A percentile compares a stretch with the other conserved stretches of the same genome.
Conservation (phyloP, 768 basidiomycete genomes). For the Mycena rosella region DNA sequence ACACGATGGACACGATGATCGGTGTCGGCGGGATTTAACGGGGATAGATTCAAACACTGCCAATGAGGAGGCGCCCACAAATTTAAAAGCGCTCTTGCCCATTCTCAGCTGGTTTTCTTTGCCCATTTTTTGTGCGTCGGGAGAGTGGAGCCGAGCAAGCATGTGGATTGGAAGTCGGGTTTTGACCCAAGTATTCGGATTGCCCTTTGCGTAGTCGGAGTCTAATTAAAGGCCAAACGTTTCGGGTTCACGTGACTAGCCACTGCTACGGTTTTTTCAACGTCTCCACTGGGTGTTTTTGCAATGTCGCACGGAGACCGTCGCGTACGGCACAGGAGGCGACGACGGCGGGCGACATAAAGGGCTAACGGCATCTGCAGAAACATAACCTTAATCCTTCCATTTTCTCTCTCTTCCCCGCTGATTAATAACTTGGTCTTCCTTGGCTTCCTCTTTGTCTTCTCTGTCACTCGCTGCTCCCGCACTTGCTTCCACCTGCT, state of each 20-base stretch:
- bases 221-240: not conserved
- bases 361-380: not conserved
- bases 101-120: no score
- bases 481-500: not conserved
- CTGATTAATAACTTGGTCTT: constrained; percentile 16
- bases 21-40: constrained; percentile 17
- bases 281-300: not conserved
- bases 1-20: not conserved
- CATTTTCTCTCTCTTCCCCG: not conserved
- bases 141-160: not conserved
- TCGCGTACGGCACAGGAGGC: constrained; percentile 1
- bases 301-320: constrained; percentile 12
- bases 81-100: no score
- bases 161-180: not conserved
- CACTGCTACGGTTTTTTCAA: not conserved
- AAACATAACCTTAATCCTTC: not conserved
- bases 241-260: not conserved
- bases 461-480: constrained; percentile 11
- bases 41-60: constrained; percentile 6
- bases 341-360: constrained; percentile 2
- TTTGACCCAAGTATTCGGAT: not conserved
- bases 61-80: not conserved
- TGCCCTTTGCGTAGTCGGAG: not conserved
- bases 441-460: constrained; percentile 5
- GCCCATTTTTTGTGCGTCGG: not conserved